Base-by-base conservation (phyloP, 306 rosid genomes). In the Hylodesmum podocarpum region DNA sequence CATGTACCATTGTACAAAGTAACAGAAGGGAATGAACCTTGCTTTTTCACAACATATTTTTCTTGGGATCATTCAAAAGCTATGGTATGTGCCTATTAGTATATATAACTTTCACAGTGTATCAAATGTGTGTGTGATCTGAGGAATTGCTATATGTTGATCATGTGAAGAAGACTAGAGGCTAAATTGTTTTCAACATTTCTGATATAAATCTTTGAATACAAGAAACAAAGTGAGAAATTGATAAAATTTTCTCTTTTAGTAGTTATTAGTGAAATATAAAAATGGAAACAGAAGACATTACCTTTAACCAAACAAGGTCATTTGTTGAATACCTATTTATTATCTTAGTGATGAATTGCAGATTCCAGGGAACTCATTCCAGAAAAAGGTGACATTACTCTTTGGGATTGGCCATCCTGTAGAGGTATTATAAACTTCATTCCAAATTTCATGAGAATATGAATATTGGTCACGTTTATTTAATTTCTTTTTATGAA, bases 291-390 rank as follows among this genome's bases (percentile, higher is more conserved):
- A 22, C 37, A 33, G 25, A 46, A 15, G 5, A 12, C 62, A 57
- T 34, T 11, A 57, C 16, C 24, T 58, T 44, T 31, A 69, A 69
- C 71, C 53, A 6, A 33, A 43, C 31, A 22, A 9, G 51, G 39
- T 3, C 37, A 54, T 63, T 72, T 37, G 41, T 50, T 53, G 75
- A 33, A 53, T 31, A n/a, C 36, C 27, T 53, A 64, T 69, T 66
- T 66, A 57, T 50, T 71, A 74, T 73, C 82, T 51, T 70, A 61
- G 59, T 39, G 53, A 28, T 75, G 81, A 73, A 79, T 50, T 84
- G 82, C 91, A 96, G 99, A 87, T 86, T 86, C 97, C 88, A 58
- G 99, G 99, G 78, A 96, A 96, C 87, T 96, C 99, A 5, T 96
- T 96, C 88, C 97, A 84, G 83, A 96, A 96, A 89, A 96, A 96